Evolutionary conservation across 2,329 filamentous ascomycete species (phyloP), one percentile per base, ranked within the genome.

Genomic region (Coniosporium tulheliwenetii): DNA sequence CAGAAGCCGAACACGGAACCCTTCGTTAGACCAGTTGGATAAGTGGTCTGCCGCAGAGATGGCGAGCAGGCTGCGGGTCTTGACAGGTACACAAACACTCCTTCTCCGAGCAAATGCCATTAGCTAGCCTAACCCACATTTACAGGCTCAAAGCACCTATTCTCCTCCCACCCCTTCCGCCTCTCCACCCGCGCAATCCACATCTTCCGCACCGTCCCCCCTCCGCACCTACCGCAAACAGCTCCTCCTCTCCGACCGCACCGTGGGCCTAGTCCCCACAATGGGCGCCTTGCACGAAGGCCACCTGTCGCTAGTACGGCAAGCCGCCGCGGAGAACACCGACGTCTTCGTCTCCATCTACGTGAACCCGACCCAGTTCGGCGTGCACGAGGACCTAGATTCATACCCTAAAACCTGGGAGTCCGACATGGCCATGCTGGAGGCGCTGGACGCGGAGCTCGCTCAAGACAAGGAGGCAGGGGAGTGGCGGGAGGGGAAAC

Each of bases 251-350:
- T 70, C 77, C 52, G 73, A 80, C 50, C 75, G 80, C 43, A 79
- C 78, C 36, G 78, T 98, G 43, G 85, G 82, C 44, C 76, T 98
- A 26, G 86, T 98, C 31, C 91, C 91, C 1, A 98, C 91, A 30
- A 96, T 98, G 91, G 91, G 91, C 46, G 91, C 91, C 39, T 72
- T 98, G n/a, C 91, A 98, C 61, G 74, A 78, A 41, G 91, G 91
- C 34, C 91, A 98, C 62, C 63, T 94, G 39, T 82, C 83, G 3
- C 73, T 98, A 15, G 81, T 94, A 52, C 81, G 85, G 44, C 74
- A 79, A 50, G 91, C 91, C 2, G 87, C 87, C 1, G 67, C 70
- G 38, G 85, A 93, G 52, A 91, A 86, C 63, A 81, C 83, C 48
- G 75, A 86, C 50, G 83, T 96, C 42, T 79, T 95, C 45, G 83